Conservation (phyloP, 805 yeast species). For the Yarrowia hollandica region DNA sequence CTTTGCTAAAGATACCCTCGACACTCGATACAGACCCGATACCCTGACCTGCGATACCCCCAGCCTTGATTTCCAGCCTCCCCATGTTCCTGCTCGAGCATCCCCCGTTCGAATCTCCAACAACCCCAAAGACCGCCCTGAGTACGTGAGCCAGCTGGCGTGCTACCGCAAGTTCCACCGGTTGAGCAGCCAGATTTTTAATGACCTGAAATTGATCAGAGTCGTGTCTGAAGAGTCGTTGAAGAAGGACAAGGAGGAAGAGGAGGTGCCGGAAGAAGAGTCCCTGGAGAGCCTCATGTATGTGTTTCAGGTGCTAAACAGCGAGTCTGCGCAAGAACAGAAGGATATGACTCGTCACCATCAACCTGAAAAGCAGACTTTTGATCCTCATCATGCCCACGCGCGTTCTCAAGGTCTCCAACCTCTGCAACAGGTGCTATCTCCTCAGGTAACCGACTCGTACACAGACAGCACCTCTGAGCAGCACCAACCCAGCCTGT, state of each 20-base stretch:
- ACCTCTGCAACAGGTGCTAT: neutral
- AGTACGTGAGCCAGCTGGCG: conserved; percentile 7
- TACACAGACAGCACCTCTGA: conserved; percentile 6
- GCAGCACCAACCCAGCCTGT: neutral
- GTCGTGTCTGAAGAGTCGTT: neutral
- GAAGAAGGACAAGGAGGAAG: neutral
- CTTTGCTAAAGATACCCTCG: conserved; percentile 14
- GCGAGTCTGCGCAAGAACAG: no score
- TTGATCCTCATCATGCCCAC: no score
- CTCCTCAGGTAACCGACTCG: conserved; percentile 7
- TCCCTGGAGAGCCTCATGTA: conserved; percentile 8
- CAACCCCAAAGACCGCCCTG: conserved; percentile 10
- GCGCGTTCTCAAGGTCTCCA: no score
- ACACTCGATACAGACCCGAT: no score
- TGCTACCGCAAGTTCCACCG: conserved; percentile 26
- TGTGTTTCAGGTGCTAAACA: conserved; percentile 7
- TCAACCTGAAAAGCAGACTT: no score
- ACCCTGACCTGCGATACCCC: conserved; percentile 10
- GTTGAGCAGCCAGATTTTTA: conserved; percentile 1
- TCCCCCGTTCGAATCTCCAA: neutral
- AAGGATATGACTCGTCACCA: no score
- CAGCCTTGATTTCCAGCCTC: neutral
- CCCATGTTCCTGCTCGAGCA: neutral
- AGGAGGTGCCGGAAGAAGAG: neutral
- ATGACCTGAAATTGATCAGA: conserved; percentile 1